phyloP scores from a whole-genome alignment of 352 stramenopile genomes.

The Phytopythium montanum region DNA sequence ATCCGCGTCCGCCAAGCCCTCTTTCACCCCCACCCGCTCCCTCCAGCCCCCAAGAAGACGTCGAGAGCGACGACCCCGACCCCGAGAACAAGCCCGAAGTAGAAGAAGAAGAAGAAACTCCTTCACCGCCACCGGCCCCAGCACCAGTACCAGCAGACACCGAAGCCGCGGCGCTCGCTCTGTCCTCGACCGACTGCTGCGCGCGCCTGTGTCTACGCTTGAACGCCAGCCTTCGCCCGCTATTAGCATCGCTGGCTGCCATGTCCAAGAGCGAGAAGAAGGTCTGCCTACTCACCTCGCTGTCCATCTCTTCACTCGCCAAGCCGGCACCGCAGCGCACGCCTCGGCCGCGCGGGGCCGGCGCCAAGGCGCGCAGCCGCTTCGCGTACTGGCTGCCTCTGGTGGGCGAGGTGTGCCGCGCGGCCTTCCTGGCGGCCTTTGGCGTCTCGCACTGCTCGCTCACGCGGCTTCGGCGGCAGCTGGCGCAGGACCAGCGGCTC shows the following conservation, averaged over 20 bases:
- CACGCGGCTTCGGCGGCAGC: slow-evolving; percentile 1
- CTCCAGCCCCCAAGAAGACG: background rate
- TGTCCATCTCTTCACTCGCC: slow-evolving; percentile 6
- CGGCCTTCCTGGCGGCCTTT: slow-evolving; percentile 8
- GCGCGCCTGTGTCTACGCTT: background rate
- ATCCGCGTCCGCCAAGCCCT: background rate
- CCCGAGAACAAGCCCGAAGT: background rate
- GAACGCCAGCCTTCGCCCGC: background rate
- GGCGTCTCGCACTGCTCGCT: slow-evolving; percentile 8
- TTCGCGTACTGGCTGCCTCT: slow-evolving; percentile 11
- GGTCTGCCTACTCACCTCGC: slow-evolving; percentile 4
- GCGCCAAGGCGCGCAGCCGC: background rate
- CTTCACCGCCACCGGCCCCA: background rate
- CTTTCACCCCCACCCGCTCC: background rate
- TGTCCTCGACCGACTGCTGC: background rate
- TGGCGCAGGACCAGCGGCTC: background rate
- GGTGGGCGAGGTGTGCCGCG: slow-evolving; percentile 8
- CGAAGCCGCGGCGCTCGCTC: background rate
- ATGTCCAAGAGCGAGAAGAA: slow-evolving; percentile 7
- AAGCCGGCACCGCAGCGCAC: slow-evolving; percentile 4
- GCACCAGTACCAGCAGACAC: background rate
- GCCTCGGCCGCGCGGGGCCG: background rate
- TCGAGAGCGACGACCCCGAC: background rate
- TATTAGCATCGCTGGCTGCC: slow-evolving; percentile 5
- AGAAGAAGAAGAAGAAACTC: background rate